phyloP scores from a whole-genome alignment of 1,139 yeast species.

The Geotrichum fermentans region DNA sequence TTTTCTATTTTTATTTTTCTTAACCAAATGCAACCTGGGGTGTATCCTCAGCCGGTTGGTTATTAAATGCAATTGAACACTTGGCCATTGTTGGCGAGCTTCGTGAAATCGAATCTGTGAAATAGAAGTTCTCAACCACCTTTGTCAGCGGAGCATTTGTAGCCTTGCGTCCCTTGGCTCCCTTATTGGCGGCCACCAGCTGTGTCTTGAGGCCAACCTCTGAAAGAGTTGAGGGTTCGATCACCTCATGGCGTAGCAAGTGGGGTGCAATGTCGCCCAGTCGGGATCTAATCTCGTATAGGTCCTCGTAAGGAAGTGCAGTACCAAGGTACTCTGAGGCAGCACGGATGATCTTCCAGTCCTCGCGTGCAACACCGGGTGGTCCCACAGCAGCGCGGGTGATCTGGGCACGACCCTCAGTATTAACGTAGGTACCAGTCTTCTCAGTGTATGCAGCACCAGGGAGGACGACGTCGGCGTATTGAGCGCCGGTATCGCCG shows the following conservation, averaged over 20 bases:
- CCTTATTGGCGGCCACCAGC: constrained; percentile 39
- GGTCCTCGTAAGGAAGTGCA: constrained; percentile 73
- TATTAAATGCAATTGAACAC: constrained; percentile 45
- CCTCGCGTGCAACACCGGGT: constrained; percentile 91
- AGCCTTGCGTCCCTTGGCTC: constrained; percentile 36
- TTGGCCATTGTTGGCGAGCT: constrained; percentile 88
- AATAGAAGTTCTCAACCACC: constrained; percentile 79
- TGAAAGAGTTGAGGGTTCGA: constrained; percentile 61
- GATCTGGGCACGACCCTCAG: constrained; percentile 83
- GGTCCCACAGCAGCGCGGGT: constrained; percentile 86
- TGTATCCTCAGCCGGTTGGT: constrained; percentile 16
- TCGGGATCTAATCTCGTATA: constrained; percentile 63
- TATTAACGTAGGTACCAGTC: constrained; percentile 80
- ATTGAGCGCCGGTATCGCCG: constrained; percentile 85
- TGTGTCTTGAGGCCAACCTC: constrained; percentile 54
- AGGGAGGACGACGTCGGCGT: constrained; percentile 83
- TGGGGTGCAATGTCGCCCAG: constrained; percentile 78
- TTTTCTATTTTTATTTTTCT: neutral
- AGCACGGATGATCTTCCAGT: constrained; percentile 86
- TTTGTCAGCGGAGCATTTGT: constrained; percentile 49
- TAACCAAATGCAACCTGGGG: constrained; percentile 23
- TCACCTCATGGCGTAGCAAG: constrained; percentile 66
- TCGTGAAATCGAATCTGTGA: constrained; percentile 83
- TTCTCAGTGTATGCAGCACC: constrained; percentile 89
- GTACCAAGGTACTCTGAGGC: constrained; percentile 71